Conservation (phyloP, 768 basidiomycete species). For the Amyloporia xantha region DNA sequence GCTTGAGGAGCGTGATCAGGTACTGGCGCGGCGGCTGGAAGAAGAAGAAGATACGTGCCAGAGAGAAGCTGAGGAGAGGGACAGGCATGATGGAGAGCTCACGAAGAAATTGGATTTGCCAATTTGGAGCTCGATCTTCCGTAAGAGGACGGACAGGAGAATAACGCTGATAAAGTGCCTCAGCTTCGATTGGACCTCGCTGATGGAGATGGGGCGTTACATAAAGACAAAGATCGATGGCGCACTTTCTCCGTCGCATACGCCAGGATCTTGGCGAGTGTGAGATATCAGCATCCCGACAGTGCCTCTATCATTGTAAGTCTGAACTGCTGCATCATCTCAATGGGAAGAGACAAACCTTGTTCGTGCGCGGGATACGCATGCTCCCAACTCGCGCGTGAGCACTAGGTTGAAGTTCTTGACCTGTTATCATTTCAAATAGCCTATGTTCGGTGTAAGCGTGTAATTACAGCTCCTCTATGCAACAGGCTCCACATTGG, state of each 20-base stretch:
- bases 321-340: no score
- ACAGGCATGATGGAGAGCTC: conserved; percentile 37
- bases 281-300: no score
- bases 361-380: no score
- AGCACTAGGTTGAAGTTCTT: no score
- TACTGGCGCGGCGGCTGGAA: conserved; percentile 15
- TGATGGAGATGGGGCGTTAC: neutral
- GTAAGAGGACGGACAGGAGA: neutral
- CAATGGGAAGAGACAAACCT: no score
- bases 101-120: conserved; percentile 49
- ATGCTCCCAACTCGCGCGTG: no score
- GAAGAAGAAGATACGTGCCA: conserved; percentile 39
- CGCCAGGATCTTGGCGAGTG: neutral
- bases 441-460: no score
- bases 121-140: conserved; percentile 44
- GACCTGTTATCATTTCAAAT: no score
- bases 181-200: neutral
- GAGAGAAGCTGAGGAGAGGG: conserved; percentile 29
- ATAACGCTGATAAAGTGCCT: neutral
- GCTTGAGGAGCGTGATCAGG: conserved; percentile 16
- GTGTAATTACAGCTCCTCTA: no score
- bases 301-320: no score
- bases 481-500: no score
- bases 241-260: neutral
- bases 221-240: neutral